Percentiles rank a stretch among this genome's conserved stretches.
These are phyloP conservation scores for Fusarium staphyleae DNA, from an alignment of 2,329 filamentous ascomycete species.

Conservation along the genomic window DNA sequence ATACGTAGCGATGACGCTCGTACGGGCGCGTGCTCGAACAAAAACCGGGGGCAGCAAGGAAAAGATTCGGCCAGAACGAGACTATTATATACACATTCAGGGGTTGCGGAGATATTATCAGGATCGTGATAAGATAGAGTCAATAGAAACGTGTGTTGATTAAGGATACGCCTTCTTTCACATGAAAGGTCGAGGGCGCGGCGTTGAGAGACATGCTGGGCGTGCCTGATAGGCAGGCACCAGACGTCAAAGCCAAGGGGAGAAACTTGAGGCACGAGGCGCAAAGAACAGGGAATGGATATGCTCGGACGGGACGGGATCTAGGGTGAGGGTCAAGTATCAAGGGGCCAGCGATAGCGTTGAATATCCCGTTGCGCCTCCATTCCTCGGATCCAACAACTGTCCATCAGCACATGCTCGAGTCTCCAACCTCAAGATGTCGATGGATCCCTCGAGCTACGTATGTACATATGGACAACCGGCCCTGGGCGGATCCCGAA, in stretches of 20 bases:
- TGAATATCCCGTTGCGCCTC: not conserved
- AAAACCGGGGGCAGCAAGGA: slow-evolving; percentile 30
- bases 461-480: not conserved
- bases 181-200: slow-evolving; percentile 19
- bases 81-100: not conserved
- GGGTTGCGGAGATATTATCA: not conserved
- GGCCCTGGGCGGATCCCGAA: slow-evolving; percentile 1
- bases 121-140: not conserved
- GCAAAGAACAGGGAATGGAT: slow-evolving; percentile 3
- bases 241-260: slow-evolving; percentile 37
- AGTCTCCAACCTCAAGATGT: too few relatives aligned
- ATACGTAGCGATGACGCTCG: slow-evolving; percentile 38
- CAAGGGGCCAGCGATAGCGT: not conserved
- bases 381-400: not conserved
- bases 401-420: slow-evolving; percentile 4
- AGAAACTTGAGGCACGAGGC: slow-evolving; percentile 13
- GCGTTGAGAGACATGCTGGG: slow-evolving; percentile 22
- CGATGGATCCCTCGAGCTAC: not conserved
- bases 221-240: slow-evolving; percentile 40
- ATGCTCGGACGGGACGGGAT: not conserved
- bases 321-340: not conserved
- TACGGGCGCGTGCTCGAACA: slow-evolving; percentile 32
- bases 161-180: slow-evolving; percentile 16
- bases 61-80: not conserved
- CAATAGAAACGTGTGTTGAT: not conserved